Conservation (phyloP, 208 protist genomes). For the Kentomonas sorsogonicus region DNA sequence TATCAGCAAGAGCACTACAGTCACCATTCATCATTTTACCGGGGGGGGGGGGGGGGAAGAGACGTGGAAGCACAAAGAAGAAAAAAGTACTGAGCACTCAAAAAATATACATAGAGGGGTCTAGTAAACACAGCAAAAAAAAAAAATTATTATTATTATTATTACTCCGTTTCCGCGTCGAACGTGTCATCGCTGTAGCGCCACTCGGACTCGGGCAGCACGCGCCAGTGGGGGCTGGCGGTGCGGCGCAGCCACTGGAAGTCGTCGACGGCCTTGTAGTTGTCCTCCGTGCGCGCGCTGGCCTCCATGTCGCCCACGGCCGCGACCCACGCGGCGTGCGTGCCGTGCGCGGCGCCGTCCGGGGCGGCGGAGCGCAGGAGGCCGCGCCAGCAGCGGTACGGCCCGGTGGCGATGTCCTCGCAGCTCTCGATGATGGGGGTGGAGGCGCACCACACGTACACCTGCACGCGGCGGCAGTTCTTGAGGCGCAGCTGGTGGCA, state of each 20-base stretch:
- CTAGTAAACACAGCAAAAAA: constrained; percentile 3
- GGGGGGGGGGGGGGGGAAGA: too few species aligned
- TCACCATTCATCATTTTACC: too few species aligned
- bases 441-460: constrained; percentile 81
- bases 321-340: constrained; percentile 53
- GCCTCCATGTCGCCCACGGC: constrained; percentile 50
- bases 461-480: constrained; percentile 46
- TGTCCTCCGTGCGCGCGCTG: constrained; percentile 19
- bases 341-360: constrained; percentile 22
- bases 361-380: constrained; percentile 24
- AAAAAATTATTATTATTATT: constrained; percentile 7
- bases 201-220: constrained; percentile 35
- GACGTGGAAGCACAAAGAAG: constrained; percentile 2
- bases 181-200: constrained; percentile 12
- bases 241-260: constrained; percentile 86
- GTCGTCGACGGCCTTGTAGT: constrained; percentile 70
- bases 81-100: neutral
- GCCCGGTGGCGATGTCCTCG: constrained; percentile 59
- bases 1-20: too few species aligned
- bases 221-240: constrained; percentile 73
- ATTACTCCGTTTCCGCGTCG: constrained; percentile 8
- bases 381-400: constrained; percentile 71
- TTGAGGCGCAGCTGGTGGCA: constrained; percentile 86
- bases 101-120: neutral
- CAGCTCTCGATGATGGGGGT: constrained; percentile 82